phyloP scores from a whole-genome alignment of 2,329 filamentous ascomycete genomes.

The Aspergillus sp. region DNA sequence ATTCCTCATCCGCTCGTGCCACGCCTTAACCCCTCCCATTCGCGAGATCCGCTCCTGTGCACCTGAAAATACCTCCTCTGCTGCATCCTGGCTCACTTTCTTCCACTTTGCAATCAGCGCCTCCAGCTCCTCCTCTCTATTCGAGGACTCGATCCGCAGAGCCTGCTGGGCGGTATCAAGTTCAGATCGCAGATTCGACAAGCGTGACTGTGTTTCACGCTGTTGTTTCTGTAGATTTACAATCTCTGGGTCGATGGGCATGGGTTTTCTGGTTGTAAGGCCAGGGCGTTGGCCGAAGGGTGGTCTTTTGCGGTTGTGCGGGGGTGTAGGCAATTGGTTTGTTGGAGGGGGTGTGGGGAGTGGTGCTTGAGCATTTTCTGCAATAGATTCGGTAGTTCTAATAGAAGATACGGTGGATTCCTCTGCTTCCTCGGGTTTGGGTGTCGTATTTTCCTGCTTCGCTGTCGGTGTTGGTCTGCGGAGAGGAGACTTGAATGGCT shows the following conservation, averaged over 20 bases:
- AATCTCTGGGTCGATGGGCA: slow-evolving; percentile 25
- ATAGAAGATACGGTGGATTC: neutral
- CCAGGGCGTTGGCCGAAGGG: slow-evolving; percentile 8
- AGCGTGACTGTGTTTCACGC: slow-evolving; percentile 31
- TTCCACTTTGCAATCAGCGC: slow-evolving; percentile 62
- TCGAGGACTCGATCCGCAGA: slow-evolving; percentile 47
- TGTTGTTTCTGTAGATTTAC: slow-evolving; percentile 38
- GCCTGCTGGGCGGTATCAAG: slow-evolving; percentile 56
- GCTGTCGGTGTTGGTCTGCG: slow-evolving; percentile 41
- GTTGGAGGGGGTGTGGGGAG: neutral
- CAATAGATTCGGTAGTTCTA: neutral
- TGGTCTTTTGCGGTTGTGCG: slow-evolving; percentile 11
- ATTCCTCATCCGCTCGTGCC: slow-evolving; percentile 50
- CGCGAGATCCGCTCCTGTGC: slow-evolving; percentile 61
- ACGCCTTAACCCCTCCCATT: slow-evolving; percentile 63
- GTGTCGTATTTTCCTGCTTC: slow-evolving; percentile 10
- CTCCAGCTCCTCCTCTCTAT: slow-evolving; percentile 56
- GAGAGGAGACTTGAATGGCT: slow-evolving; percentile 72
- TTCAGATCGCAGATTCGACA: slow-evolving; percentile 36
- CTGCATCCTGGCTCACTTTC: slow-evolving; percentile 58
- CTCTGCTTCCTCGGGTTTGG: slow-evolving; percentile 7
- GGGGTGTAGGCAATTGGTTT: slow-evolving; percentile 1
- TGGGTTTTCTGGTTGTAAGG: slow-evolving; percentile 10
- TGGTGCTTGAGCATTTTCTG: neutral
- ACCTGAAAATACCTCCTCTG: slow-evolving; percentile 65